Conservation (phyloP, 345 rosid species). For the Dipteronia sinensis region DNA sequence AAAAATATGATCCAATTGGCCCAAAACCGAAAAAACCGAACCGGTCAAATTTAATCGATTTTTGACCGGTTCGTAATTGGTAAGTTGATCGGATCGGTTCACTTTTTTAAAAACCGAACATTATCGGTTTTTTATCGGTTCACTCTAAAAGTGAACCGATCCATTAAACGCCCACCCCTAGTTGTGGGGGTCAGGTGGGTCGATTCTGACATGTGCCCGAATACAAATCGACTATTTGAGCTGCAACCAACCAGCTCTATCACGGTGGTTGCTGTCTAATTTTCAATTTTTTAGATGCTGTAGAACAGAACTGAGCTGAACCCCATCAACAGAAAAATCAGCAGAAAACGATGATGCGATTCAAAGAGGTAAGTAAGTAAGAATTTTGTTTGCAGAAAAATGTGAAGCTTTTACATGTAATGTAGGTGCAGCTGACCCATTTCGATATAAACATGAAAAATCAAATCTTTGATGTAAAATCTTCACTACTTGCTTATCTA, state of each 20-base stretch:
- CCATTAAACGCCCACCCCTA: too few relatives aligned
- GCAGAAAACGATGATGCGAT: conserved; percentile 46
- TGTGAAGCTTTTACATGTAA: neutral
- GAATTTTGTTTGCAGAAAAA: neutral
- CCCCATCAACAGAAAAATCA: neutral
- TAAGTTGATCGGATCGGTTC: too few relatives aligned
- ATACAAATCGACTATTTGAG: neutral
- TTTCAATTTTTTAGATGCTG: neutral
- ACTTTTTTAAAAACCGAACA: too few relatives aligned
- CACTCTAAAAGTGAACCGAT: too few relatives aligned
- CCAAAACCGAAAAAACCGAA: too few relatives aligned
- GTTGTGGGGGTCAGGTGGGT: neutral
- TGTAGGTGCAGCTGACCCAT: neutral
- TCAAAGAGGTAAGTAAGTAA: conserved; percentile 61
- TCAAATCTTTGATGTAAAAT: neutral
- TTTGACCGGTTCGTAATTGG: too few relatives aligned
- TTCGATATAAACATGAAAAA: neutral
- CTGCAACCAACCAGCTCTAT: neutral
- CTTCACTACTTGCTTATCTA: conserved; percentile 14
- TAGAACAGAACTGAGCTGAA: neutral
- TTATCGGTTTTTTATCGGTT: too few relatives aligned
- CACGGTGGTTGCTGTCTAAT: neutral
- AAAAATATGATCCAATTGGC: too few relatives aligned
- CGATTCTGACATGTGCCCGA: neutral
- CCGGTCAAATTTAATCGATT: too few relatives aligned